A percentile compares a stretch with the other conserved stretches of the same genome.
phyloP scores from a whole-genome alignment of 306 rosid genomes.

The Spatholobus suberectus region DNA sequence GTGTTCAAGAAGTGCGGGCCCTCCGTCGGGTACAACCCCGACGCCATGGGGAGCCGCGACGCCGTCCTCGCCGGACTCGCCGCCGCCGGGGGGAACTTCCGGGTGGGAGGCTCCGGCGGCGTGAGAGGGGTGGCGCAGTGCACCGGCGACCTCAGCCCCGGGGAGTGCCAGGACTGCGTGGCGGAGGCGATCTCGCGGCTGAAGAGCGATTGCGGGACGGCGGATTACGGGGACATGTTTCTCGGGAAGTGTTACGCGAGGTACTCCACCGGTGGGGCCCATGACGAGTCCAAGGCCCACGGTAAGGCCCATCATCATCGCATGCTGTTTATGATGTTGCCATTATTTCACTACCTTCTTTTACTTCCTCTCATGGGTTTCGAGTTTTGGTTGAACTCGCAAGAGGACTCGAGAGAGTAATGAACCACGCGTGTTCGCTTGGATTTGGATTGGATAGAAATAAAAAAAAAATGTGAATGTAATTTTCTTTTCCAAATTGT shows the following conservation, averaged over 20 bases:
- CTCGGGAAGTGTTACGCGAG: constrained; percentile 81
- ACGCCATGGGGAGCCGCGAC: constrained; percentile 59
- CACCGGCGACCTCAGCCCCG: constrained; percentile 64
- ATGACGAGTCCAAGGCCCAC: constrained; percentile 50
- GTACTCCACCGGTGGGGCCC: constrained; percentile 65
- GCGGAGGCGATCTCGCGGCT: constrained; percentile 66
- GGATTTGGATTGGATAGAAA: background rate
- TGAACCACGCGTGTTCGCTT: background rate
- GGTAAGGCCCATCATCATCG: constrained; percentile 50
- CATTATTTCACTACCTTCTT: too few relatives aligned
- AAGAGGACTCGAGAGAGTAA: too few relatives aligned
- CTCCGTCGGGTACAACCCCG: constrained; percentile 64
- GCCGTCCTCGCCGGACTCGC: constrained; percentile 60
- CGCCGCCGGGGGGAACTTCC: constrained; percentile 58
- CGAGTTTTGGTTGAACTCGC: background rate
- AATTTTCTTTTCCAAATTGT: constrained; percentile 9
- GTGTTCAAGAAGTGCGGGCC: constrained; percentile 87
- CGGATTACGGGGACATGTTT: constrained; percentile 74
- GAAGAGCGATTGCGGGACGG: constrained; percentile 74
- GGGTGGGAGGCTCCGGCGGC: constrained; percentile 69
- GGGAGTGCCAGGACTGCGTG: constrained; percentile 75
- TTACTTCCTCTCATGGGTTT: background rate
- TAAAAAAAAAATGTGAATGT: background rate
- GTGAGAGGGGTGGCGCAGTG: constrained; percentile 81
- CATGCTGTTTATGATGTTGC: background rate